Percentiles rank a stretch among this genome's conserved stretches.
phyloP scores from a whole-genome alignment of 2,329 filamentous ascomycete species.

The Aaosphaeria arxii region DNA sequence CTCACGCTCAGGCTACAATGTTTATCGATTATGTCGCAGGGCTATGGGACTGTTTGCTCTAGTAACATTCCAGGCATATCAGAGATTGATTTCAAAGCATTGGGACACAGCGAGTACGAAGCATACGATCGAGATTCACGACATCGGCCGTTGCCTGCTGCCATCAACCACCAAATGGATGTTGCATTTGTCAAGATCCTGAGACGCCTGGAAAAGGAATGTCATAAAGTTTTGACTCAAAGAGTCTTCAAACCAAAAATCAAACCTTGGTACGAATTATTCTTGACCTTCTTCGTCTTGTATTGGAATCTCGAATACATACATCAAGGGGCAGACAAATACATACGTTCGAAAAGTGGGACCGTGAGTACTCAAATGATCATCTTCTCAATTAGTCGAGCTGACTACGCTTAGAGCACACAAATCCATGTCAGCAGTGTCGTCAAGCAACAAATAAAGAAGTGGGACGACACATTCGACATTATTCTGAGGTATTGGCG shows the following conservation, averaged over 20 bases:
- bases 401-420: not conserved
- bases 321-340: constrained; percentile 27
- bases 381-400: not conserved
- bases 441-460: constrained; percentile 29
- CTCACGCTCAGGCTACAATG: constrained; percentile 32
- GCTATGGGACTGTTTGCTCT: constrained; percentile 33
- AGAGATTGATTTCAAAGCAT: constrained; percentile 25
- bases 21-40: constrained; percentile 34
- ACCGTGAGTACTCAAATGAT: constrained; percentile 27
- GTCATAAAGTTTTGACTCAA: constrained; percentile 24
- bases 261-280: constrained; percentile 38
- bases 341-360: constrained; percentile 32
- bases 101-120: constrained; percentile 32
- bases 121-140: constrained; percentile 32
- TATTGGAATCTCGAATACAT: constrained; percentile 38
- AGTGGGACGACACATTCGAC: constrained; percentile 32
- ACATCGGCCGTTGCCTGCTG: constrained; percentile 32
- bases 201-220: constrained; percentile 25
- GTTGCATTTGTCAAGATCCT: constrained; percentile 33
- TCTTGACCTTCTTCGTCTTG: constrained; percentile 33
- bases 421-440: constrained; percentile 31
- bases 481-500: constrained; percentile 34
- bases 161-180: constrained; percentile 36
- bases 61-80: constrained; percentile 29
- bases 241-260: constrained; percentile 31